Evolutionary conservation across 2,329 filamentous ascomycete species (phyloP), one percentile per base, ranked within the genome.

Genomic region (Cylindrodendrum hubeiense): DNA sequence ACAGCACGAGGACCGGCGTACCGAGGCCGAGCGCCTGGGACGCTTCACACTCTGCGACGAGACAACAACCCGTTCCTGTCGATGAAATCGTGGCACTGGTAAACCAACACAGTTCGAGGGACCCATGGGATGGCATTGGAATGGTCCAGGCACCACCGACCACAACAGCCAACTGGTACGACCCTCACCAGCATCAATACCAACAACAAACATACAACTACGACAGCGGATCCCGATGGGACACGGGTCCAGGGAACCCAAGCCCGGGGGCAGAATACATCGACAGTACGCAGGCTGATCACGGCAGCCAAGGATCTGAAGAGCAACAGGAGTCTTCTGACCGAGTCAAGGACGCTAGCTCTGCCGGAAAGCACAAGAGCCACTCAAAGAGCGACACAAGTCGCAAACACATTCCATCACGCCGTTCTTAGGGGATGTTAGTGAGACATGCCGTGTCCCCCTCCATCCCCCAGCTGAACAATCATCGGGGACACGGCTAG

Each of bases 121-220:
- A 65, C 2, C 62, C 59, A 34, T 66, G 63, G 63, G 58, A 66
- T 33, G 47, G 46, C 8, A 43, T 66, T 22, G 51, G 43, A 5
- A 51, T 37, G 37, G 30, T 65, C 33, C 56, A 33, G 21, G 33
- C 52, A 28, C 51, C 28, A 5, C 30, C n/a, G 15, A n/a, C 24
- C 26, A 19, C 51, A n/a, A 28, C 46, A 52, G 44, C 30, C 22
- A 26, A 51, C 19, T 44, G 46, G 47, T 43, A 26, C 37, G 24
- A 50, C 44, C 4, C n/a, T 34, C 55, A 21, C 30, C 55, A 24
- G 24, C 17, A 24, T 34, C 30, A 58, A 7, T 39, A 30, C 33
- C 61, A 54, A 5, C 24, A 55, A n/a, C 44, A 22, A 57, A 9
- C 26, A 12, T 34, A 44, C 19, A 8, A 30, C 24, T 10, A 33